A percentile compares a stretch with the other conserved stretches of the same genome.
phyloP scores from a whole-genome alignment of 441 rosid genomes.

The Rhodomyrtus psidioides region DNA sequence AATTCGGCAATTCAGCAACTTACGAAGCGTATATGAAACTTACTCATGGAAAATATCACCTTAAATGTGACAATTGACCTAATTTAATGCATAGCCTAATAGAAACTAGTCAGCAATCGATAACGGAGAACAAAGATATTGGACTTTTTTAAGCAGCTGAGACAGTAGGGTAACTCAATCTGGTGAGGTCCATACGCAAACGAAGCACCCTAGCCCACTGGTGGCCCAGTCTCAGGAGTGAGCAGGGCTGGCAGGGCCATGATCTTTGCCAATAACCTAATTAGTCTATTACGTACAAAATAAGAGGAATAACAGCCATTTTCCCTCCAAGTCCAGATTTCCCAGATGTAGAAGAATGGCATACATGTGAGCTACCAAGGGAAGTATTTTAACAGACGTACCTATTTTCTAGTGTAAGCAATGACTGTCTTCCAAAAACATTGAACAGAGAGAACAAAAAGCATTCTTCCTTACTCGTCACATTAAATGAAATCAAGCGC shows the following conservation, averaged over 20 bases:
- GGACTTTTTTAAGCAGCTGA: neutral
- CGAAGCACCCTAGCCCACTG: neutral
- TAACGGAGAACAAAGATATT: neutral
- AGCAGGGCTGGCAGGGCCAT: neutral
- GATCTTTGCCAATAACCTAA: neutral
- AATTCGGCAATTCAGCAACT: neutral
- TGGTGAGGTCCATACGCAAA: neutral
- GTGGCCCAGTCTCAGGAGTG: neutral
- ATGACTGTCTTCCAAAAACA: neutral
- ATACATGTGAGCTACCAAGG: neutral
- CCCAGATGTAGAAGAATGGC: neutral
- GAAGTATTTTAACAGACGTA: neutral
- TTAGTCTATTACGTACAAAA: neutral
- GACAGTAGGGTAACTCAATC: neutral
- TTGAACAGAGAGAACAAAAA: neutral
- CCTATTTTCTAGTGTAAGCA: neutral
- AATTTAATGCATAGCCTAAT: neutral
- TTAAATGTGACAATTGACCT: neutral
- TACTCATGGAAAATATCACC: neutral
- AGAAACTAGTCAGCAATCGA: neutral
- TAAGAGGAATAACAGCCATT: neutral
- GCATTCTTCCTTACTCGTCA: neutral
- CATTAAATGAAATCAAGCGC: neutral
- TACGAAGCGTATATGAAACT: neutral
- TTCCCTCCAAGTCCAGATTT: neutral